phyloP scores from a whole-genome alignment of 2,329 filamentous ascomycete genomes.

The Colletotrichum nymphaeae region DNA sequence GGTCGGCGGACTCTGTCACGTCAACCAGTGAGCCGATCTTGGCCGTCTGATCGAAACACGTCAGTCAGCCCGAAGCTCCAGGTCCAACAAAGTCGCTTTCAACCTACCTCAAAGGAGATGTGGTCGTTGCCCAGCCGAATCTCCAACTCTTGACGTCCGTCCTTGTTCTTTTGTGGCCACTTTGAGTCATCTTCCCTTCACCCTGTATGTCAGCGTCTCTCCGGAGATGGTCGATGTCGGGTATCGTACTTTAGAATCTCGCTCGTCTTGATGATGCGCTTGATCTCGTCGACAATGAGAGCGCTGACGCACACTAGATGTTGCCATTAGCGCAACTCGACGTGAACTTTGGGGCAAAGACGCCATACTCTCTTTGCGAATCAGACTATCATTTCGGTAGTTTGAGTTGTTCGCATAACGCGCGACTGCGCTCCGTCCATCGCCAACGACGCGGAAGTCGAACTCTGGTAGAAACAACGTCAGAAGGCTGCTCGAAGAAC shows the following conservation, averaged over 20 bases:
- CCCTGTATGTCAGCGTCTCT: conserved; percentile 13
- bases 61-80: conserved; percentile 38
- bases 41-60: conserved; percentile 75
- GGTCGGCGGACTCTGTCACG: conserved; percentile 94
- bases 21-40: conserved; percentile 98
- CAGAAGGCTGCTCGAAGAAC: conserved; percentile 10
- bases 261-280: conserved; percentile 95
- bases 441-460: conserved; percentile 91
- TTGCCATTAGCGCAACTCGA: neutral
- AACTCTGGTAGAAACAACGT: conserved; percentile 75
- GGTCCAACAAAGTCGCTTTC: neutral
- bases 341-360: too few species aligned
- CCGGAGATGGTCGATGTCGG: conserved; percentile 39
- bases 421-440: conserved; percentile 92
- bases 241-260: conserved; percentile 90
- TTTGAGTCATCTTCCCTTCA: conserved; percentile 94
- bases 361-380: conserved; percentile 96
- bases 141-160: conserved; percentile 95
- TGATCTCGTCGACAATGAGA: conserved; percentile 91
- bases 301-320: conserved; percentile 92
- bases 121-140: conserved; percentile 94
- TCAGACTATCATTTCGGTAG: conserved; percentile 97
- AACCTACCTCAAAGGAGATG: conserved; percentile 92
- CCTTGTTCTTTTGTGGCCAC: conserved; percentile 99
- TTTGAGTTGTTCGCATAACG: conserved; percentile 99